These are phyloP conservation scores for Fraxinus cuspidata DNA, from an alignment of 257 asterid genomes.

Conservation along the genomic window DNA sequence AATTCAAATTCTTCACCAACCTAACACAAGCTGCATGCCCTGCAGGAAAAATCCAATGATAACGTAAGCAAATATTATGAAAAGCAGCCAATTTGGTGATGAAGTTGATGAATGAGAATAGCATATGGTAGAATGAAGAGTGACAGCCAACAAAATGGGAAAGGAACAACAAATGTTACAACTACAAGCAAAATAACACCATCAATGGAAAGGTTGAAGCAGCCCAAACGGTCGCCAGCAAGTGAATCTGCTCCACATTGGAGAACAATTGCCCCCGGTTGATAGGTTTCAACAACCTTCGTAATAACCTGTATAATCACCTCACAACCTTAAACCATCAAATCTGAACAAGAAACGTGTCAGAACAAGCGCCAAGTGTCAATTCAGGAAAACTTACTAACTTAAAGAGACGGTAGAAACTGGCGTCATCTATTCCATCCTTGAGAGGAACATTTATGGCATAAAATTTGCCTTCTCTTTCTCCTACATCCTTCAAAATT, in stretches of 20 bases:
- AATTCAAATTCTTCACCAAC: slow-evolving; percentile 86
- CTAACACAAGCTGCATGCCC: slow-evolving; percentile 99
- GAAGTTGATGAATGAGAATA: slow-evolving; percentile 22
- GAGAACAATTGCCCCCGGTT: slow-evolving; percentile 95
- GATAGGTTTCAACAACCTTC: slow-evolving; percentile 89
- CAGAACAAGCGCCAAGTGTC: neutral
- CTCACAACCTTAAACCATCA: slow-evolving; percentile 26
- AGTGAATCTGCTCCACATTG: slow-evolving; percentile 99
- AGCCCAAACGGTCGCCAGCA: slow-evolving; percentile 98
- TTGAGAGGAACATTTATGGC: slow-evolving; percentile 97
- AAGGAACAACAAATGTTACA: slow-evolving; percentile 28
- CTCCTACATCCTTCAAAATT: slow-evolving; percentile 88
- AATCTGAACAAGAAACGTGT: neutral
- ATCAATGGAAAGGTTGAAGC: slow-evolving; percentile 98
- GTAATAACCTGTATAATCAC: slow-evolving; percentile 64
- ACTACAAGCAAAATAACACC: slow-evolving; percentile 66
- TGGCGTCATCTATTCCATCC: slow-evolving; percentile 93
- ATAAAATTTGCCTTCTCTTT: slow-evolving; percentile 89
- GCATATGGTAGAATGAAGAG: slow-evolving; percentile 9
- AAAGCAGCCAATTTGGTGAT: slow-evolving; percentile 19
- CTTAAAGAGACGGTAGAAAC: slow-evolving; percentile 85
- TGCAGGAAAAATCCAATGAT: slow-evolving; percentile 34
- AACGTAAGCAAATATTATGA: slow-evolving; percentile 9
- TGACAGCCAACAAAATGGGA: slow-evolving; percentile 15
- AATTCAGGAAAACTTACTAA: slow-evolving; percentile 47